Conservation (phyloP, 2,329 filamentous ascomycete genomes). For the Alternaria arbusti region DNA sequence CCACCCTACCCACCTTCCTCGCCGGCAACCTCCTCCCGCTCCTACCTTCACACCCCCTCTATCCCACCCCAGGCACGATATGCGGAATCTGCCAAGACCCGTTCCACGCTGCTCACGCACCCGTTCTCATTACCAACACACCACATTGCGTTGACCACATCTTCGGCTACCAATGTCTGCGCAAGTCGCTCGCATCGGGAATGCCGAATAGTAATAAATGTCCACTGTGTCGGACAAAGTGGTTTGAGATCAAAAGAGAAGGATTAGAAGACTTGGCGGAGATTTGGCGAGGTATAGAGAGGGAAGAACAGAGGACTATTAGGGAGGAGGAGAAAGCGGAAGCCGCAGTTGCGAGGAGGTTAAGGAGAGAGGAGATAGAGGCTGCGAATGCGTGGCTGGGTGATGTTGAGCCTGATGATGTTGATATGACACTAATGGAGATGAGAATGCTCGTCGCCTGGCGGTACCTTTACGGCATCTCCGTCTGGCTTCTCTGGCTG, state of each 20-base stretch:
- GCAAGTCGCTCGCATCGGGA: neutral
- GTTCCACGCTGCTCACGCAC: neutral
- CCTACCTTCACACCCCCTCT: neutral
- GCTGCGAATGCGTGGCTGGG: neutral
- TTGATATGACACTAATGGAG: neutral
- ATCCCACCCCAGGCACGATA: neutral
- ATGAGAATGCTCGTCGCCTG: neutral
- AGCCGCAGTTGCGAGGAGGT: accelerated
- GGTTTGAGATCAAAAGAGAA: neutral
- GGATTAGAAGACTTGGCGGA: neutral
- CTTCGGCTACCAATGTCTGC: neutral
- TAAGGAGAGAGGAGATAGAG: neutral
- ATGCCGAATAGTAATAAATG: neutral
- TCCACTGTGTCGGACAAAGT: neutral
- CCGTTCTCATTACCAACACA: neutral
- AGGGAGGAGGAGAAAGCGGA: neutral
- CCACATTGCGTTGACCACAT: neutral
- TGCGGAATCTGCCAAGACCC: neutral
- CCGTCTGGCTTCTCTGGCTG: accelerated
- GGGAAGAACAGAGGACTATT: neutral
- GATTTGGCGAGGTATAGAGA: neutral
- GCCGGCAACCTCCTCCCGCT: neutral
- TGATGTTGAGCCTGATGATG: neutral
- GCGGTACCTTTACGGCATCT: neutral
- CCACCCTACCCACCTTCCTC: neutral